These are phyloP conservation scores for Xylaria sp. DNA, from an alignment of 2,329 filamentous ascomycete genomes.

Conservation along the genomic window DNA sequence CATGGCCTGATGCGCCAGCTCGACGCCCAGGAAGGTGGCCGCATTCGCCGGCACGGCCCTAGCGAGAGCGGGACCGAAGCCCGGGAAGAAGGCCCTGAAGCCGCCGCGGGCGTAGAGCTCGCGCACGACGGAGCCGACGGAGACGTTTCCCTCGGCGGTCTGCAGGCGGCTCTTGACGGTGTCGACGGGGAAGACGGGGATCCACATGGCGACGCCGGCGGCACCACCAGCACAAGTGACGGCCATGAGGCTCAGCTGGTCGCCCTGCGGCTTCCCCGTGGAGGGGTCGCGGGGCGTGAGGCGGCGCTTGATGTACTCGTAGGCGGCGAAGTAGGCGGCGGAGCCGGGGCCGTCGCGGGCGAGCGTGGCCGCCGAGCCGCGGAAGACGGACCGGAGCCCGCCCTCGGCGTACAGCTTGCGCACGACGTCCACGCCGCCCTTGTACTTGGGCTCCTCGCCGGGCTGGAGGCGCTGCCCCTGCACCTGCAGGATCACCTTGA, in stretches of 20 bases:
- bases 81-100: constrained; percentile 93
- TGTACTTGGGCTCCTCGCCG: constrained; percentile 93
- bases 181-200: constrained; percentile 96
- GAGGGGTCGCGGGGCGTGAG: constrained; percentile 84
- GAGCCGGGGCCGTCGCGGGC: constrained; percentile 93
- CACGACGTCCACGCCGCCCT: constrained; percentile 87
- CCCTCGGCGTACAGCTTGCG: constrained; percentile 92
- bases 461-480: constrained; percentile 87
- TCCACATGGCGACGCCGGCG: constrained; percentile 98
- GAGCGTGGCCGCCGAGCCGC: constrained; percentile 88
- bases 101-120: constrained; percentile 87
- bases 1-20: constrained; percentile 85
- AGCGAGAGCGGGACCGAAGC: constrained; percentile 90
- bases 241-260: constrained; percentile 83
- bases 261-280: constrained; percentile 76
- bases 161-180: constrained; percentile 95
- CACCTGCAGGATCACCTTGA: constrained; percentile 98
- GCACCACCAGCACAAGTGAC: constrained; percentile 88
- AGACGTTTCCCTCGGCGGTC: constrained; percentile 86
- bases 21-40: constrained; percentile 89
- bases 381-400: constrained; percentile 90
- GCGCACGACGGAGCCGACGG: constrained; percentile 80
- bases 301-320: constrained; percentile 91
- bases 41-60: constrained; percentile 96
- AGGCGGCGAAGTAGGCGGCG: constrained; percentile 96